Base-by-base conservation (phyloP, 2,329 filamentous ascomycete genomes). In the Cryphonectria carpinicola region DNA sequence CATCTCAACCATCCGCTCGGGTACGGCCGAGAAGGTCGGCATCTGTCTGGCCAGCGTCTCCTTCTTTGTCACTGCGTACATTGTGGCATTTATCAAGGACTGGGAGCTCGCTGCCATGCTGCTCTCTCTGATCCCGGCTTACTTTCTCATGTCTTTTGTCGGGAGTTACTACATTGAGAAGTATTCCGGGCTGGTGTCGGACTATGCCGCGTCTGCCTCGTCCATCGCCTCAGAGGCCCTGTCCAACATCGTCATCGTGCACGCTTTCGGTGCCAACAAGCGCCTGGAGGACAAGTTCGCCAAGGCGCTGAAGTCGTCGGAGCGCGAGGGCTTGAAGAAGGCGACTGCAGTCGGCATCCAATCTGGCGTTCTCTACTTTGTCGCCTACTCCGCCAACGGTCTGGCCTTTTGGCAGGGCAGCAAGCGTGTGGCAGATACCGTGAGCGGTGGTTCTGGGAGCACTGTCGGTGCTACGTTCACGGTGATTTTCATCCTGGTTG, bases 1-100 rank as follows among this genome's bases (percentile, higher is more conserved):
- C 75, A 90, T 93, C 32, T 86, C 90, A 71, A 86, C 88, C 0
- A 89, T 93, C 68, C 90, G 90, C 73, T 86, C 86, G 0, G 91
- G 91, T 10, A 92, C 90, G 0, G 90, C 88, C 0, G 91, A 93
- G 79, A 93, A 93, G 78, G 90, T 92, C 19, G 90, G 90, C 60
- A 87, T 92, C 39, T 87, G 87, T 73, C 82, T 93, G 10, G 84
- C 86, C 32, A 90, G 86, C 67, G 78, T 88, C 11, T 88, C 89
- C 2, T 93, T 92, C 77, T 92, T 93, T 76, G 78, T 92, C 64
- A 89, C 90, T 0, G 88, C 90, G 1, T 93, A 91, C 74, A 82
- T 90, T 13, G 87, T 93, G 25, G 90, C 89, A 1, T 93, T 93
- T 73, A 86, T 89, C 77, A 89, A 90, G 75, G 85, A 91, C 73